Conservation (phyloP, 2,329 filamentous ascomycete genomes). For the Ophiocordyceps camponoti-leonardi region DNA sequence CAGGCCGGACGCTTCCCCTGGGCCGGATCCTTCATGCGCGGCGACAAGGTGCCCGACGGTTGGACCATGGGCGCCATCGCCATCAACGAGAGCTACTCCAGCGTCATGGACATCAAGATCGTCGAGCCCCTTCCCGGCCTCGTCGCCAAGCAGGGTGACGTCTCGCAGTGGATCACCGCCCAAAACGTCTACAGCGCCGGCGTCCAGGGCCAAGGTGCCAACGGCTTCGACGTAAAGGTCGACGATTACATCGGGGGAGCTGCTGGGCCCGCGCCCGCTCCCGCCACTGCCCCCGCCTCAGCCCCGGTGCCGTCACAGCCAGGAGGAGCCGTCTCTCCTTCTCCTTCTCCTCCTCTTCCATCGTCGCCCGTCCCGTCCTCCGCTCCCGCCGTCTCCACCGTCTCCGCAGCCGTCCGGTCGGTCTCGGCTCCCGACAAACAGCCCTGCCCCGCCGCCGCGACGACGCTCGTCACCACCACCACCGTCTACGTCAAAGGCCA, state of each 20-base stretch:
- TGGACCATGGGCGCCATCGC: conserved; percentile 16
- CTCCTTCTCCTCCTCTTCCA: no score
- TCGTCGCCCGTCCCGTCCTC: conserved; percentile 9
- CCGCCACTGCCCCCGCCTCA: neutral
- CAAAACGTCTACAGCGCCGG: conserved; percentile 25
- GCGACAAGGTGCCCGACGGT: conserved; percentile 17
- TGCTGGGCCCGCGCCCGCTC: conserved; percentile 1
- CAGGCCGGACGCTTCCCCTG: conserved; percentile 23
- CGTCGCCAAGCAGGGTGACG: conserved; percentile 7
- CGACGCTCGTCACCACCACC: neutral
- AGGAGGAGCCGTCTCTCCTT: no score
- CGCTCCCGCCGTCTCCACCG: conserved; percentile 7
- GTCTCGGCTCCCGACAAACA: neutral
- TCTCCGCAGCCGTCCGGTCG: neutral
- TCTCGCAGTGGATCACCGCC: conserved; percentile 14
- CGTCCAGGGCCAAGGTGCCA: conserved; percentile 26
- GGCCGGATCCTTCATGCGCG: conserved; percentile 22
- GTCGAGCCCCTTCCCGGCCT: conserved; percentile 8
- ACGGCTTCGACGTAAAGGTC: conserved; percentile 26
- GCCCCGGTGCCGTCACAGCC: neutral
- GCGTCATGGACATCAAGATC: conserved; percentile 23
- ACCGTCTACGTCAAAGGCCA: conserved; percentile 3
- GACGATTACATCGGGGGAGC: conserved; percentile 6
- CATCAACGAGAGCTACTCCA: conserved; percentile 23
- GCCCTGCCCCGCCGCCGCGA: conserved; percentile 14